These are phyloP conservation scores for Trichoderma afroharzianum DNA, from an alignment of 2,329 filamentous ascomycete species.

Conservation along the genomic window DNA sequence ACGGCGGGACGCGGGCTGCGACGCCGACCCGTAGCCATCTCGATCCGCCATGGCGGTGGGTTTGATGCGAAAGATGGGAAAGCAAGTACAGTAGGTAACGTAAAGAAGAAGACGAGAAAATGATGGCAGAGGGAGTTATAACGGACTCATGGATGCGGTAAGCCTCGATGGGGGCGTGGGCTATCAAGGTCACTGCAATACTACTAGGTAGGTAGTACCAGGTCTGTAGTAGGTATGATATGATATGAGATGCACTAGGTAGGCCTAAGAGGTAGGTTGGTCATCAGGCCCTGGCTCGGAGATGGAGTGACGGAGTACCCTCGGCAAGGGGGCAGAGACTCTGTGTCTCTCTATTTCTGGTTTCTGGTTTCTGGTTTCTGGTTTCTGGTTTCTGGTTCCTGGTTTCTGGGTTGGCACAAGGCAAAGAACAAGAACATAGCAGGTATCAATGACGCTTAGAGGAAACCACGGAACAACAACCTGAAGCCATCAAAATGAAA, in stretches of 20 bases:
- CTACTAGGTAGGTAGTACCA: neutral
- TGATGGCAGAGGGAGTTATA: neutral
- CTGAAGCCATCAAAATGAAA: neutral
- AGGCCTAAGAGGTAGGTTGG: neutral
- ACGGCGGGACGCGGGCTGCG: conserved; percentile 35
- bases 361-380: neutral
- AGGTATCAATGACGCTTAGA: neutral
- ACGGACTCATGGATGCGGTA: neutral
- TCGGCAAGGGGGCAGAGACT: neutral
- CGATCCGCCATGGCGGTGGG: conserved; percentile 30
- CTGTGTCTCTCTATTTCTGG: neutral
- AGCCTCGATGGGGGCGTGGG: conserved; percentile 6
- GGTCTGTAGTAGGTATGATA: neutral
- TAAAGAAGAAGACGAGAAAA: neutral
- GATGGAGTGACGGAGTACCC: neutral
- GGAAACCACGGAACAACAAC: neutral
- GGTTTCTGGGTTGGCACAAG: neutral
- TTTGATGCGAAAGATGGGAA: neutral
- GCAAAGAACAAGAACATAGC: neutral
- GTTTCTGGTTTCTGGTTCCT: neutral
- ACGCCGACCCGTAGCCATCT: conserved; percentile 26
- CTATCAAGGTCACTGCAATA: conserved; percentile 1
- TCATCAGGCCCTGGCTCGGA: neutral
- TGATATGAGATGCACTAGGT: neutral
- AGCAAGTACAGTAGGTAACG: neutral